phyloP scores from a whole-genome alignment of 2,329 filamentous ascomycete genomes.

The Chaetothyriales sp. region DNA sequence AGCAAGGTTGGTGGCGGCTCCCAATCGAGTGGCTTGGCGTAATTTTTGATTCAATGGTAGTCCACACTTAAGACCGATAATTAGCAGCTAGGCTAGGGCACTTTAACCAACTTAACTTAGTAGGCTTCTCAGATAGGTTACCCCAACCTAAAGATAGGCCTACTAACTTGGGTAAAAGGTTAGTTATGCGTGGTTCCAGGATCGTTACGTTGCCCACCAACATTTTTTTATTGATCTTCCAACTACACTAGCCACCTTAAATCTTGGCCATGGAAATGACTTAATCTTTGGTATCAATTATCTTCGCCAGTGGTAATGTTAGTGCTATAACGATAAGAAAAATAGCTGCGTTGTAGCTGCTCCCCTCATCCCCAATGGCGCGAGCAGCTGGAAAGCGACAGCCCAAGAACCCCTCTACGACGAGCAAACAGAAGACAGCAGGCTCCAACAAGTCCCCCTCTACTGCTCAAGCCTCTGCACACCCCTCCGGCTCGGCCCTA shows the following conservation, averaged over 20 bases:
- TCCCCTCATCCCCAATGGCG: background rate
- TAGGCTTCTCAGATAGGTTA: no score
- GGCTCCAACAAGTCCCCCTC: background rate
- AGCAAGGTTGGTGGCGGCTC: no score
- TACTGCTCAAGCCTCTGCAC: background rate
- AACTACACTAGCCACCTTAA: background rate
- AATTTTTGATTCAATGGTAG: background rate
- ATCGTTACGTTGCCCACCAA: background rate
- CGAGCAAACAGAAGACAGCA: background rate
- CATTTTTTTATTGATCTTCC: background rate
- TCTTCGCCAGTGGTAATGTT: background rate
- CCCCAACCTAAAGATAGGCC: no score
- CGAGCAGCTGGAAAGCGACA: no score
- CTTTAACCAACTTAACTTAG: no score
- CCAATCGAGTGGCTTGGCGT: background rate
- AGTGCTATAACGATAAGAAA: background rate
- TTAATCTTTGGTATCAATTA: background rate
- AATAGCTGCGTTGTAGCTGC: background rate
- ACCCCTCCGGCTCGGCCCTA: conserved; percentile 3
- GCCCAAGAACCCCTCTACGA: no score
- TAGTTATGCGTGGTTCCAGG: no score
- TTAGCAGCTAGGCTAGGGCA: no score
- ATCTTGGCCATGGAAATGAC: background rate
- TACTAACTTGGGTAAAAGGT: no score
- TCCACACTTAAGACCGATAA: no score